Conservation (phyloP, 2,329 filamentous ascomycete genomes). For the Mycosphaerella sp. region DNA sequence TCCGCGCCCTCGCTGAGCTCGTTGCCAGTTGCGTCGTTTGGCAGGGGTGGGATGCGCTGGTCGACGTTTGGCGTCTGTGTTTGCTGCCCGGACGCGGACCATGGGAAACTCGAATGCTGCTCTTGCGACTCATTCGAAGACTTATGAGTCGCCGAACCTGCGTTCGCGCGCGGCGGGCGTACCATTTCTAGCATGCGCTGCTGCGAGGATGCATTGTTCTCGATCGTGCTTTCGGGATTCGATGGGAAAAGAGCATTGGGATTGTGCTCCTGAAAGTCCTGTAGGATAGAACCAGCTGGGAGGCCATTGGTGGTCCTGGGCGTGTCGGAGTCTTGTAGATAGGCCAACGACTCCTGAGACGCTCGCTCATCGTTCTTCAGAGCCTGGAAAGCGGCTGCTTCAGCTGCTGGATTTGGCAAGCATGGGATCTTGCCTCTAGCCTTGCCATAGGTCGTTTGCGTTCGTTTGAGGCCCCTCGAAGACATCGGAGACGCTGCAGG, state of each 20-base stretch:
- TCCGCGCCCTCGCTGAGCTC: not conserved
- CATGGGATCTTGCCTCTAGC: not conserved
- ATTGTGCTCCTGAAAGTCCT: slow-evolving; percentile 37
- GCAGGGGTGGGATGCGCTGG: not conserved
- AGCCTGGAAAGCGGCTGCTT: slow-evolving; percentile 9
- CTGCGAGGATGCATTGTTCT: slow-evolving; percentile 39
- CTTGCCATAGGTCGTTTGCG: slow-evolving; percentile 23
- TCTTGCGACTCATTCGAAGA: not conserved
- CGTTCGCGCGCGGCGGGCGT: not conserved
- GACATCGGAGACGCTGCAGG: slow-evolving; percentile 9
- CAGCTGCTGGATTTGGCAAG: slow-evolving; percentile 1
- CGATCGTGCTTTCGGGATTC: slow-evolving; percentile 40
- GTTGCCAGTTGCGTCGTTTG: not conserved
- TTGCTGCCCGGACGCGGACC: slow-evolving; percentile 12
- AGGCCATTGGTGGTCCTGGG: slow-evolving; percentile 24
- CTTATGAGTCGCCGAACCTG: not conserved
- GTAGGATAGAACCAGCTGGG: slow-evolving; percentile 31
- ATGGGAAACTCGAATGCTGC: slow-evolving; percentile 4
- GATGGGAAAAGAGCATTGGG: slow-evolving; percentile 36
- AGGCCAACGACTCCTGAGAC: slow-evolving; percentile 15
- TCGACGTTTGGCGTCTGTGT: slow-evolving; percentile 11
- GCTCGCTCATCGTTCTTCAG: slow-evolving; percentile 16
- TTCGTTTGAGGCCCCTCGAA: slow-evolving; percentile 19
- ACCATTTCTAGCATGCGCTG: slow-evolving; percentile 37
- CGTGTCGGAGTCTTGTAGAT: slow-evolving; percentile 21